phyloP scores from a whole-genome alignment of 2,329 filamentous ascomycete genomes.

The Penicillium sp. region DNA sequence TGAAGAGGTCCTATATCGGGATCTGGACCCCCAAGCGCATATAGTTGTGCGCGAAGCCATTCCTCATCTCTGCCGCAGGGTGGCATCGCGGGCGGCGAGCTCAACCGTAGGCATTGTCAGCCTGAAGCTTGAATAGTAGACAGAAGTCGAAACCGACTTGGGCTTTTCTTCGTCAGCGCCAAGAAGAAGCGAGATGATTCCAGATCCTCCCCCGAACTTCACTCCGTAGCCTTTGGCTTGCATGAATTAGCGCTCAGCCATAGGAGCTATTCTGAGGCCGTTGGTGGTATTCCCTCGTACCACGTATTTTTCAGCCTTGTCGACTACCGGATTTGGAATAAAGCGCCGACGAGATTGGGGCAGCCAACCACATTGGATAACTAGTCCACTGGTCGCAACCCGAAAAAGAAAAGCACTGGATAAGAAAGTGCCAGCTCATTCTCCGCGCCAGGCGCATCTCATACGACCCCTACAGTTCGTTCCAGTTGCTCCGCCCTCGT shows the following conservation, averaged over 20 bases:
- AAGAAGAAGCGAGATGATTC: not conserved
- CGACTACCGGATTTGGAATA: not conserved
- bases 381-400: no score
- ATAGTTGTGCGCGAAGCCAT: not conserved
- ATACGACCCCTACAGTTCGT: no score
- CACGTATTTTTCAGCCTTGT: not conserved
- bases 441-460: no score
- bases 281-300: not conserved
- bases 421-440: not conserved
- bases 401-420: not conserved
- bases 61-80: not conserved
- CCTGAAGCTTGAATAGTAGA: not conserved
- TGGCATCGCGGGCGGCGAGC: not conserved
- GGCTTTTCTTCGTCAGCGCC: not conserved
- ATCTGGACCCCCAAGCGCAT: not conserved
- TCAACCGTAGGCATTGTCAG: not conserved
- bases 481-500: not conserved
- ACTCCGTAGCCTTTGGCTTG: not conserved
- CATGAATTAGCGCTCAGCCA: not conserved
- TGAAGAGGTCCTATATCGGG: not conserved
- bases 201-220: not conserved
- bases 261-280: not conserved
- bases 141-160: not conserved
- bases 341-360: not conserved
- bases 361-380: not conserved